phyloP scores from a whole-genome alignment of 306 rosid species.

The Cyclanthera cordifolia region DNA sequence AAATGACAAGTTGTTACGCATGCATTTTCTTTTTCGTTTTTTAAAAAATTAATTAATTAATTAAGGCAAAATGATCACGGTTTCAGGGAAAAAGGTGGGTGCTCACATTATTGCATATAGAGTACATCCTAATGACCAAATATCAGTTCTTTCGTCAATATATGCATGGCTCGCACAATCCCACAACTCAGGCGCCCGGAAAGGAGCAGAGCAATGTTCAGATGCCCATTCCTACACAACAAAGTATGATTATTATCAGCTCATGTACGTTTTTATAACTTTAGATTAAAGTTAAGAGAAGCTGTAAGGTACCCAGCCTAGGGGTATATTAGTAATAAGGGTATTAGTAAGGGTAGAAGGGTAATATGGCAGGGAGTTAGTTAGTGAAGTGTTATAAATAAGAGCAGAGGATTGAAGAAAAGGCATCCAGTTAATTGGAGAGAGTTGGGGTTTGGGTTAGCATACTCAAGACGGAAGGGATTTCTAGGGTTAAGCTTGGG shows the following conservation, averaged over 20 bases:
- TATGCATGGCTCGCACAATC: constrained; percentile 85
- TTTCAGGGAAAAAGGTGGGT: constrained; percentile 9
- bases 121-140: constrained; percentile 98
- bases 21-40: too few relatives aligned
- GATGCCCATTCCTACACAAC: constrained; percentile 88
- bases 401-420: too few relatives aligned
- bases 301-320: too few relatives aligned
- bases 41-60: background rate
- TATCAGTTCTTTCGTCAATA: constrained; percentile 89
- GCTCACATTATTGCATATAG: constrained; percentile 91
- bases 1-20: background rate
- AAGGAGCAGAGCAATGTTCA: constrained; percentile 94
- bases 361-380: too few relatives aligned
- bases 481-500: too few relatives aligned
- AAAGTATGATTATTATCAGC: constrained; percentile 14
- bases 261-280: constrained; percentile 14
- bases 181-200: constrained; percentile 98
- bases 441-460: too few relatives aligned
- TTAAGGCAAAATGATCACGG: background rate
- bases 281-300: background rate
- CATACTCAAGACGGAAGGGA: too few relatives aligned
- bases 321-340: too few relatives aligned
- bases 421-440: too few relatives aligned
- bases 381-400: too few relatives aligned
- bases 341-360: too few relatives aligned